These are phyloP conservation scores for Rubus idaeus DNA, from an alignment of 306 rosid species.

Conservation along the genomic window DNA sequence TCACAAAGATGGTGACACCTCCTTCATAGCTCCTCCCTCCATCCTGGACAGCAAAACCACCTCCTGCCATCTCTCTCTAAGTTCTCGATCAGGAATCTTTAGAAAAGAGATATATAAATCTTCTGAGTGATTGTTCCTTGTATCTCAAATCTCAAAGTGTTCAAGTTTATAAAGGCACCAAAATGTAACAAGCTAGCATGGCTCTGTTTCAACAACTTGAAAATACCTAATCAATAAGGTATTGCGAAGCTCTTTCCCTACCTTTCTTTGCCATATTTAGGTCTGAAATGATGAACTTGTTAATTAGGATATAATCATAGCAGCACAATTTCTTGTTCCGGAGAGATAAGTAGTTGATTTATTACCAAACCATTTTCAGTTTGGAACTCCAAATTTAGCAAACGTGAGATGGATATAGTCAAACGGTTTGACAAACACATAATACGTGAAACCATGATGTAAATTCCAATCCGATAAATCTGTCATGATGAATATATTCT, in stretches of 20 bases:
- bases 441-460: no score
- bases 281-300: not conserved
- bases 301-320: not conserved
- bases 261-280: not conserved
- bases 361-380: not conserved
- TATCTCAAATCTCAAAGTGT: not conserved
- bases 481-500: no score
- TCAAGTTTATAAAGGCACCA: constrained; percentile 2
- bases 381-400: not conserved
- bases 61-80: constrained; percentile 27
- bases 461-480: no score
- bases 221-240: not conserved
- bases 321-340: not conserved
- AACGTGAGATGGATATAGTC: not conserved
- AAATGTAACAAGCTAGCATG: not conserved
- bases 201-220: constrained; percentile 10
- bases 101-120: not conserved
- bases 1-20: constrained; percentile 26
- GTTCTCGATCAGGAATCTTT: not conserved
- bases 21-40: constrained; percentile 26
- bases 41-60: constrained; percentile 8
- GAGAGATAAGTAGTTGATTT: not conserved
- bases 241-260: not conserved
- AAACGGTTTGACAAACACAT: not conserved
- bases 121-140: not conserved